Conservation (phyloP, 1,284 basidiomycete species). For the Rhodotorula sp. region DNA sequence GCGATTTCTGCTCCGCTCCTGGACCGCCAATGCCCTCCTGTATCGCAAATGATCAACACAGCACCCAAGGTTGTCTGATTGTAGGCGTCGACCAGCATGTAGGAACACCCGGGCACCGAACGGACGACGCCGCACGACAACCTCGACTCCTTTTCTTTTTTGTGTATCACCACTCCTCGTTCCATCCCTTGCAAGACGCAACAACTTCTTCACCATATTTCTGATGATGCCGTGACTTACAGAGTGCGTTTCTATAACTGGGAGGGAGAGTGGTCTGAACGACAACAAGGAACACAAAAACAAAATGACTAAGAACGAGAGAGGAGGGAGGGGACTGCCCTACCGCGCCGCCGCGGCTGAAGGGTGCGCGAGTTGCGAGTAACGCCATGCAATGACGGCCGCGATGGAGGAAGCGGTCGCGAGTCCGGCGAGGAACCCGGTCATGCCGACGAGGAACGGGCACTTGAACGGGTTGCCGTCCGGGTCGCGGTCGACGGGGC, state of each 20-base stretch:
- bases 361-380: background rate
- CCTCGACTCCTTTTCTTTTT: too few relatives aligned
- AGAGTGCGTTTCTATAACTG: too few relatives aligned
- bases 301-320: too few relatives aligned
- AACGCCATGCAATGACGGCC: conserved; percentile 5
- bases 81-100: too few relatives aligned
- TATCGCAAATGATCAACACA: background rate
- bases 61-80: conserved; percentile 29
- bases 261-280: background rate
- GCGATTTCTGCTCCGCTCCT: background rate
- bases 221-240: too few relatives aligned
- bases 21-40: background rate
- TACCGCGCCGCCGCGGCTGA: background rate
- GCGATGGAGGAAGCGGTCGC: conserved; percentile 6
- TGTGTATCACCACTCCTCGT: background rate
- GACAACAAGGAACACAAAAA: too few relatives aligned
- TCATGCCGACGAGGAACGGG: conserved; percentile 30
- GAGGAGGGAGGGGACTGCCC: background rate
- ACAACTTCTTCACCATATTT: too few relatives aligned
- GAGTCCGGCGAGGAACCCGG: conserved; percentile 27
- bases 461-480: conserved; percentile 31
- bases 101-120: background rate
- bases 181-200: too few relatives aligned
- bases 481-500: conserved; percentile 27
- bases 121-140: too few relatives aligned